Evolutionary conservation across 2,329 filamentous ascomycete species (phyloP), one percentile per base, ranked within the genome.

Genomic region (Sarocladium strictum): DNA sequence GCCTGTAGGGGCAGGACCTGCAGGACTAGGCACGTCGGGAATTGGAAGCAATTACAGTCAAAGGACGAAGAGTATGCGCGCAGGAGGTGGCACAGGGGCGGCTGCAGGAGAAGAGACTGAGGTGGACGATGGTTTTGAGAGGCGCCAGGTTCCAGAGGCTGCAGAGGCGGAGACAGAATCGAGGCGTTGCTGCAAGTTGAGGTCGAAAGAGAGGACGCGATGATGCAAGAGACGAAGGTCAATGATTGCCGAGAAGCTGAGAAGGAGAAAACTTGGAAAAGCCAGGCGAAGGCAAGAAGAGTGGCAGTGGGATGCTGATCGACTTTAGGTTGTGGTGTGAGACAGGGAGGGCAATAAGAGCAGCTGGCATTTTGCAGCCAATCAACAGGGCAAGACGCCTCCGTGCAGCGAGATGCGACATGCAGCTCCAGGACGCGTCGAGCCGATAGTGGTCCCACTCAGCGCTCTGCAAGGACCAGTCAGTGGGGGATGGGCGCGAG

Each of bases 161-260:
- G 63, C 58, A 11, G 59, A 62, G 17, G 63, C 59, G 24, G 65
- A 66, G 55, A 59, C 7, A 63, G 57, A 45, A 33, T 32, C 23
- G 41, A 49, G 14, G 61, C 61, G 9, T 12, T 32, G 29, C n/a
- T 47, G 43, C 43, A 54, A 33, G 27, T 51, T 29, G 29, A 23
- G 29, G 26, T 14, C 12, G 12, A 47, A 47, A 23, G 43, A 47
- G 43, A 47, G 47, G 26, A 51, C 47, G 29, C 47, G 47, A 35
- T 35, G 47, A 51, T 32, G 47, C 47, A 51, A 29, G 47, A 35
- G 47, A 35, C 27, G 27, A 23, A 11, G 17, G 27, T 51, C 47
- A 17, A 35, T 12, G 27, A 21, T 6, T 35, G 29, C 19, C 15
- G 47, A 51, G 47, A 49, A 43, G 47, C 17, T 17, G 47, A 23